These are phyloP conservation scores for Beauveria varroae DNA, from an alignment of 2,329 filamentous ascomycete genomes.

Conservation along the genomic window DNA sequence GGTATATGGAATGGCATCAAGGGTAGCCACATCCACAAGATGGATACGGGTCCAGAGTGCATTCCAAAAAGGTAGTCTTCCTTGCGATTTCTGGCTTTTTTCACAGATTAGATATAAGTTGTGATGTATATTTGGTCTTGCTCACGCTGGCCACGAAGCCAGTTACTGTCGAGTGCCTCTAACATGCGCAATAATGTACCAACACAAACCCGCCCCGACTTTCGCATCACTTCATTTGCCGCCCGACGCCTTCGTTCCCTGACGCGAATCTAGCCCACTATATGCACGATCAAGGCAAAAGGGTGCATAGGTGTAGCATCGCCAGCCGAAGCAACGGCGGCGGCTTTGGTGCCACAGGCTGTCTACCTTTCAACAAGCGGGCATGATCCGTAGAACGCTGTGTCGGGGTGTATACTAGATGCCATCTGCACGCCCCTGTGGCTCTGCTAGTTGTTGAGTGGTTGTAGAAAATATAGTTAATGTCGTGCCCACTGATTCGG, in stretches of 20 bases:
- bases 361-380: too few relatives aligned
- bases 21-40: not conserved
- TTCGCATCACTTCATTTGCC: not conserved
- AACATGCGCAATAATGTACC: not conserved
- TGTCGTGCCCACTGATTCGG: not conserved
- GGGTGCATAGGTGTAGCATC: not conserved
- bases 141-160: not conserved
- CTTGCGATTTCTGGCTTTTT: not conserved
- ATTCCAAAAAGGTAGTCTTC: not conserved
- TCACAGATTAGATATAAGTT: too few relatives aligned
- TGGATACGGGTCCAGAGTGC: not conserved
- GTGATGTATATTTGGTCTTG: too few relatives aligned
- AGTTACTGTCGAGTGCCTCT: not conserved
- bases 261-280: too few relatives aligned
- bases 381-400: not conserved
- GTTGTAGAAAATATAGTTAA: not conserved
- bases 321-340: not conserved
- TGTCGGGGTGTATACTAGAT: not conserved
- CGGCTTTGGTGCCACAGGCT: not conserved
- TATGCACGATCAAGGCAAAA: too few relatives aligned
- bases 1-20: not conserved
- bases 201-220: not conserved
- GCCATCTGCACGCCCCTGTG: not conserved
- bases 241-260: too few relatives aligned
- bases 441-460: not conserved